Evolutionary conservation across 2,329 filamentous ascomycete genomes (phyloP).

Genomic region (Neopestalotiopsis sp.): DNA sequence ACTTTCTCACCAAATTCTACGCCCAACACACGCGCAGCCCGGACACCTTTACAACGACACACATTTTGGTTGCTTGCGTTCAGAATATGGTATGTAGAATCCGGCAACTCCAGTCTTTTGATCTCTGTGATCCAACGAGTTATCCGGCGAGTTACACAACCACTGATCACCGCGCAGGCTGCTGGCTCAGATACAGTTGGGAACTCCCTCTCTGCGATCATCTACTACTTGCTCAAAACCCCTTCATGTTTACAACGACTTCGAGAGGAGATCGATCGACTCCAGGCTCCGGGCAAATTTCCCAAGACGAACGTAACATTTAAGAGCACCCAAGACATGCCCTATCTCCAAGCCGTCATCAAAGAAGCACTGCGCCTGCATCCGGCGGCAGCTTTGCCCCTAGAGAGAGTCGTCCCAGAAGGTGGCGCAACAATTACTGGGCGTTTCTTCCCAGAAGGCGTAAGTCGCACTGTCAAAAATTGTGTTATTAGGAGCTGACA

Average conservation of each 20-base stretch:
- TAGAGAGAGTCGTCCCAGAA: constrained; percentile 29
- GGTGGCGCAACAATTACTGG: constrained; percentile 33
- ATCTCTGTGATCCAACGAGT: constrained; percentile 50
- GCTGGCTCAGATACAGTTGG: constrained; percentile 44
- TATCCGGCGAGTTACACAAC: constrained; percentile 50
- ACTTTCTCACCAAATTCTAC: constrained; percentile 37
- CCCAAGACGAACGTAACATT: constrained; percentile 26
- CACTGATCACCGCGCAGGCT: constrained; percentile 36
- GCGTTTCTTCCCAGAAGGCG: constrained; percentile 34
- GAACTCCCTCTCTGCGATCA: constrained; percentile 36
- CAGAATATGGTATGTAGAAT: constrained; percentile 30
- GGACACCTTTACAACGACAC: constrained; percentile 36
- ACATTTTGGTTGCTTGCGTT: constrained; percentile 28
- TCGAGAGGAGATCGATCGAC: constrained; percentile 30
- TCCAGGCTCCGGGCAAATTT: constrained; percentile 18
- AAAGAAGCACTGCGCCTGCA: constrained; percentile 52
- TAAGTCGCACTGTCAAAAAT: constrained; percentile 9
- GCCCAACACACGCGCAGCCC: constrained; percentile 32
- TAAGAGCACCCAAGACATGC: constrained; percentile 35
- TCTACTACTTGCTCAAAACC: constrained; percentile 31
- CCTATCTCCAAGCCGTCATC: constrained; percentile 58
- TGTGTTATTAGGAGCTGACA: too few relatives aligned
- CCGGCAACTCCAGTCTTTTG: constrained; percentile 1
- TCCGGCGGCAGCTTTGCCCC: constrained; percentile 33
- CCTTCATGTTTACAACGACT: constrained; percentile 22